phyloP scores from a whole-genome alignment of 495 filamentous ascomycete genomes.

The Xylaria bambusicola region DNA sequence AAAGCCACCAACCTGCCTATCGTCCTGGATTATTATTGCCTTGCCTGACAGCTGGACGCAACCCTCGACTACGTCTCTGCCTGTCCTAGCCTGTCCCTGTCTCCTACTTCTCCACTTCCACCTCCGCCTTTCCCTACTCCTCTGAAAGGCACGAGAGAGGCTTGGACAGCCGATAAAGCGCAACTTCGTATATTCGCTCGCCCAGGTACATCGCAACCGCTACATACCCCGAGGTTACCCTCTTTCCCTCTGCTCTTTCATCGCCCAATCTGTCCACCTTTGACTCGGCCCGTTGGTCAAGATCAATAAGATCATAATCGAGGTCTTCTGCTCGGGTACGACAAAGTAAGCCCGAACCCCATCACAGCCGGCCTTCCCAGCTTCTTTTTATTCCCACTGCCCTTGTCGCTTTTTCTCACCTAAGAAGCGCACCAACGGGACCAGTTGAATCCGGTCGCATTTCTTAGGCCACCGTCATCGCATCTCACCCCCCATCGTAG shows the following conservation, averaged over 20 bases:
- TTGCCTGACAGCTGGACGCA: no score
- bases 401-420: constrained; percentile 17
- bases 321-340: constrained; percentile 7
- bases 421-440: constrained; percentile 15
- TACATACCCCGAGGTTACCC: not conserved
- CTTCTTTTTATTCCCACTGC: constrained; percentile 6
- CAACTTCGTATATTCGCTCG: constrained; percentile 8
- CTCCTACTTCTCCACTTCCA: no score
- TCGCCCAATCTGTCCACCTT: not conserved
- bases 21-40: not conserved
- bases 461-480: constrained; percentile 12
- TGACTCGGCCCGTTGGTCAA: constrained; percentile 15
- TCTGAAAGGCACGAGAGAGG: constrained; percentile 13
- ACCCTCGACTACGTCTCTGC: no score
- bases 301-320: no score
- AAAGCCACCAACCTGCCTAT: not conserved
- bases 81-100: no score
- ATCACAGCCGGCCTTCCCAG: constrained; percentile 10
- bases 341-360: constrained; percentile 4
- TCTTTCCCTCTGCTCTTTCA: constrained; percentile 17
- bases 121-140: not conserved
- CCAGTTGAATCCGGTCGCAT: constrained; percentile 7
- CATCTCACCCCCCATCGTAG: constrained; percentile 18
- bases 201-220: constrained; percentile 13
- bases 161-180: constrained; percentile 13